These are phyloP conservation scores for Ilyonectria sp. DNA, from an alignment of 2,329 filamentous ascomycete genomes.

Conservation along the genomic window DNA sequence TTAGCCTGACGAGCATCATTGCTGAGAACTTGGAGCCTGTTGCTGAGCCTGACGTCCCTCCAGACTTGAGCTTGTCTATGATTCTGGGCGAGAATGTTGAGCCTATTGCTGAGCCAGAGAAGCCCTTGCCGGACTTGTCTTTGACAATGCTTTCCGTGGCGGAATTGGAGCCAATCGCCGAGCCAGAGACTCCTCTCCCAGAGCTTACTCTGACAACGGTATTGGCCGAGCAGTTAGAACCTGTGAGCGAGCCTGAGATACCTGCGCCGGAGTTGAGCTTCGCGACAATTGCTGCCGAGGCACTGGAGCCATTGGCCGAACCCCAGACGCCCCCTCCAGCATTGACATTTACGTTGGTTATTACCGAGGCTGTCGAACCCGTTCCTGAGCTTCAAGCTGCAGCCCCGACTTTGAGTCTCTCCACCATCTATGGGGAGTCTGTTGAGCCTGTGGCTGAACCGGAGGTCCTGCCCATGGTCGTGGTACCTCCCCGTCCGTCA, in stretches of 20 bases:
- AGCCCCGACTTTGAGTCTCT: conserved; percentile 36
- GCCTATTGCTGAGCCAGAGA: conserved; percentile 28
- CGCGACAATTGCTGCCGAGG: conserved; percentile 33
- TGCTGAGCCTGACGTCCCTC: conserved; percentile 44
- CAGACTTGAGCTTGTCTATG: conserved; percentile 45
- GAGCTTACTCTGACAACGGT: conserved; percentile 16
- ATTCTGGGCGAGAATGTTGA: conserved; percentile 47
- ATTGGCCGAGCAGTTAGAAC: conserved; percentile 31
- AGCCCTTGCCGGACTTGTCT: conserved; percentile 47
- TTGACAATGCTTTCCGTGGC: conserved; percentile 52
- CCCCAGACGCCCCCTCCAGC: conserved; percentile 5
- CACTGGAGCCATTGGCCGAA: conserved; percentile 13
- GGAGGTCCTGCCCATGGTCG: not conserved
- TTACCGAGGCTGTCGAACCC: conserved; percentile 34
- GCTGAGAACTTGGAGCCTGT: conserved; percentile 49
- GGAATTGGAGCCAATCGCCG: conserved; percentile 48
- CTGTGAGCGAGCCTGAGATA: conserved; percentile 32
- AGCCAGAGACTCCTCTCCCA: conserved; percentile 2
- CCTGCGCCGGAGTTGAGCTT: conserved; percentile 36
- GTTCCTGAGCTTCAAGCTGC: conserved; percentile 27
- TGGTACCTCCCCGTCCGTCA: conserved; percentile 29
- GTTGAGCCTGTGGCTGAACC: conserved; percentile 50
- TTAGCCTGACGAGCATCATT: conserved; percentile 48
- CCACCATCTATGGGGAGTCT: conserved; percentile 46
- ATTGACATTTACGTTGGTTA: conserved; percentile 4